Evolutionary conservation across 2,329 filamentous ascomycete species (phyloP).

Genomic region (Ophioceras dolichostomum): DNA sequence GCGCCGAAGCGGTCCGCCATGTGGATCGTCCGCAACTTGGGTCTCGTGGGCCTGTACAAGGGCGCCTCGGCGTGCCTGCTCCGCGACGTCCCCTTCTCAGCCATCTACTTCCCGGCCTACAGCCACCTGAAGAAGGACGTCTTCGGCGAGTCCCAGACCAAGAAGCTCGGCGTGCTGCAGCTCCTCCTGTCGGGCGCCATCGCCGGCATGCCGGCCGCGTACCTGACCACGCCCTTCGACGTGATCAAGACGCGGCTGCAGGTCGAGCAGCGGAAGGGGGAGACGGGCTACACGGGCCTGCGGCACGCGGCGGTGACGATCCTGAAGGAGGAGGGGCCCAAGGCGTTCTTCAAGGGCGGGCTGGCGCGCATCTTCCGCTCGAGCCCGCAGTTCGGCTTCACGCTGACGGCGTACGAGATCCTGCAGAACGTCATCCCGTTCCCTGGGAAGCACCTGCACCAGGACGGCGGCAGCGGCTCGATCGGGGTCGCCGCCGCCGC

Average conservation of each 20-base stretch:
- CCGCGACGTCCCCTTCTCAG: constrained; percentile 94
- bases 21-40: constrained; percentile 95
- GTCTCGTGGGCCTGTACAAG: constrained; percentile 92
- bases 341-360: constrained; percentile 96
- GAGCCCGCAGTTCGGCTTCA: constrained; percentile 96
- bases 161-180: constrained; percentile 83
- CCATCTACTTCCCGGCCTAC: constrained; percentile 98
- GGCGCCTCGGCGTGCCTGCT: constrained; percentile 88
- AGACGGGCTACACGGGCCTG: constrained; percentile 75
- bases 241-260: constrained; percentile 99
- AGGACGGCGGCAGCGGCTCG: constrained; percentile 44
- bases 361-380: constrained; percentile 90
- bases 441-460: constrained; percentile 48
- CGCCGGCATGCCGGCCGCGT: constrained; percentile 81
- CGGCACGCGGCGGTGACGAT: constrained; percentile 78
- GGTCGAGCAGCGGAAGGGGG: constrained; percentile 93
- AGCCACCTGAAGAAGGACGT: constrained; percentile 86
- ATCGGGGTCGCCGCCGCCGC: constrained; percentile 18
- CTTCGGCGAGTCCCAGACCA: constrained; percentile 78
- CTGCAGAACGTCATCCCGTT: constrained; percentile 71
- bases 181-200: constrained; percentile 92
- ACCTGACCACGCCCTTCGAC: constrained; percentile 93
- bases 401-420: constrained; percentile 87
- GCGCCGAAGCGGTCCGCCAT: constrained; percentile 83
- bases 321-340: constrained; percentile 82